These are phyloP conservation scores for Trametes meyenii DNA, from an alignment of 768 basidiomycete genomes.

Conservation along the genomic window DNA sequence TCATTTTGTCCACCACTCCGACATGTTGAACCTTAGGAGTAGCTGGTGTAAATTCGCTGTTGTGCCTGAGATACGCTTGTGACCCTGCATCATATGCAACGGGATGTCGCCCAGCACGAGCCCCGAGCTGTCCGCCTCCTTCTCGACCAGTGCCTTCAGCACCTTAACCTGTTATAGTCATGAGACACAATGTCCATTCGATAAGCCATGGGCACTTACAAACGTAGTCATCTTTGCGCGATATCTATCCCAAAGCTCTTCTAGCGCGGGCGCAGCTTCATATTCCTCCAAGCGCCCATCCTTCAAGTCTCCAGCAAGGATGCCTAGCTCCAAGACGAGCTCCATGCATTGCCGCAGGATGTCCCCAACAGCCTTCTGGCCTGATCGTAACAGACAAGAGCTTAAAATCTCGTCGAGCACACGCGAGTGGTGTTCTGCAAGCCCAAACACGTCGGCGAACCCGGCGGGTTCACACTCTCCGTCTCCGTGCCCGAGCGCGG, in stretches of 20 bases:
- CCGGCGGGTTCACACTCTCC: neutral
- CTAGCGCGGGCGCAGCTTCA: conserved; percentile 58
- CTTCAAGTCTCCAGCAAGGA: conserved; percentile 63
- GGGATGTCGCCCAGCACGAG: conserved; percentile 29
- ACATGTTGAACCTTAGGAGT: conserved; percentile 54
- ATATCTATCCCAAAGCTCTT: conserved; percentile 57
- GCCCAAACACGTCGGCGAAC: conserved; percentile 75
- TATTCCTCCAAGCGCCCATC: conserved; percentile 61
- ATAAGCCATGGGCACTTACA: conserved; percentile 45
- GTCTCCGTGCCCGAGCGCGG: neutral
- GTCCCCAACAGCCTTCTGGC: conserved; percentile 67
- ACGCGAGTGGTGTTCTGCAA: conserved; percentile 66
- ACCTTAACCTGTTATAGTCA: conserved; percentile 49
- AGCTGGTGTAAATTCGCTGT: conserved; percentile 57
- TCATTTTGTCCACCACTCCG: conserved; percentile 56
- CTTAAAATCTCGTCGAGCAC: conserved; percentile 76
- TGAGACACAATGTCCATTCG: conserved; percentile 1
- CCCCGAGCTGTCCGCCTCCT: conserved; percentile 34
- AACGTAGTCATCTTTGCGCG: conserved; percentile 55
- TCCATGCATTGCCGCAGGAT: conserved; percentile 65
- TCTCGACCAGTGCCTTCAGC: conserved; percentile 60
- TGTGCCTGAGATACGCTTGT: conserved; percentile 43
- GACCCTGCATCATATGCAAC: conserved; percentile 39
- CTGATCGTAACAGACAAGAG: conserved; percentile 71
- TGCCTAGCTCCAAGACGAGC: conserved; percentile 65